Conservation (phyloP, 2,329 filamentous ascomycete genomes). For the Lasiodiplodia hormozganensis region DNA sequence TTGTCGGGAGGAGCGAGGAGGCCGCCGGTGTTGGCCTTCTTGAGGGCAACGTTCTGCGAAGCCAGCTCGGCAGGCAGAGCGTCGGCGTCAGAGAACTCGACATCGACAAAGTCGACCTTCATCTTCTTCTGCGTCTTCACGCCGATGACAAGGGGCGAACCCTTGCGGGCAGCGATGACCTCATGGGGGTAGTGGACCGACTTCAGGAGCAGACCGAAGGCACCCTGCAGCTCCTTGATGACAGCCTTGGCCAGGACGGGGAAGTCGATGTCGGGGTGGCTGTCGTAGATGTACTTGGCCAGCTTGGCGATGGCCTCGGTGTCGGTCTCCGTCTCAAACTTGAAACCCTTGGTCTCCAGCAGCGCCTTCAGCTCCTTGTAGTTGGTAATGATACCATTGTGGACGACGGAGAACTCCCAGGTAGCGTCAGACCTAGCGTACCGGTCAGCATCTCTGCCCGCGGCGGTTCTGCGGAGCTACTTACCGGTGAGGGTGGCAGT, state of each 20-base stretch:
- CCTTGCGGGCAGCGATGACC: slow-evolving; percentile 97
- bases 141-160: slow-evolving; percentile 95
- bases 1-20: slow-evolving; percentile 90
- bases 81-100: slow-evolving; percentile 87
- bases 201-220: slow-evolving; percentile 96
- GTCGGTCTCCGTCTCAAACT: slow-evolving; percentile 98
- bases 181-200: slow-evolving; percentile 98
- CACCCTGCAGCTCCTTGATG: slow-evolving; percentile 97
- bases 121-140: slow-evolving; percentile 98
- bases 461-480: background rate
- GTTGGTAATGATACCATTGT: slow-evolving; percentile 99
- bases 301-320: slow-evolving; percentile 99
- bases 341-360: slow-evolving; percentile 92
- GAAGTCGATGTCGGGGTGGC: slow-evolving; percentile 93
- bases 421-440: slow-evolving; percentile 79
- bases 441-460: background rate
- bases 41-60: slow-evolving; percentile 94
- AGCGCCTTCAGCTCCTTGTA: slow-evolving; percentile 99
- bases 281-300: slow-evolving; percentile 96
- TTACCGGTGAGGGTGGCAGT: slow-evolving; percentile 98
- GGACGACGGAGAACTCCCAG: slow-evolving; percentile 97
- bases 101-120: slow-evolving; percentile 99
- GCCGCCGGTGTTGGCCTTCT: slow-evolving; percentile 68
- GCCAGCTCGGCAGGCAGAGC: slow-evolving; percentile 91
- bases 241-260: slow-evolving; percentile 96